These are phyloP conservation scores for Raffaelea deltoideospora DNA, from an alignment of 2,329 filamentous ascomycete genomes.

Conservation along the genomic window DNA sequence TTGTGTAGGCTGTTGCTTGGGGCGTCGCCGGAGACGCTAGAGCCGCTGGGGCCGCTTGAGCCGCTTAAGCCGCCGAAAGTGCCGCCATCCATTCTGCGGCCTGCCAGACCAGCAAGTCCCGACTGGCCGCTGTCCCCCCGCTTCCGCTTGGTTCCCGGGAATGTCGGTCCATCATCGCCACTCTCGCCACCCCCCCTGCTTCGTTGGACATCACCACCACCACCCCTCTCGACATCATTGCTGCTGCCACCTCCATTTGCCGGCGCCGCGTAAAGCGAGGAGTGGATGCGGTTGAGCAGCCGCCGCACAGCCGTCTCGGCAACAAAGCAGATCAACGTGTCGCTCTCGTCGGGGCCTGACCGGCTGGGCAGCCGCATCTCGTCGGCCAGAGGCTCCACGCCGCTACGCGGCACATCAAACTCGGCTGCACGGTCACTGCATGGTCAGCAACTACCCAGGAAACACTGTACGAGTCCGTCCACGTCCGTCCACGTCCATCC, in stretches of 20 bases:
- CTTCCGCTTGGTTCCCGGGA: slow-evolving; percentile 1
- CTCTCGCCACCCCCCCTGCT: slow-evolving; percentile 4
- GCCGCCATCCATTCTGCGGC: no score
- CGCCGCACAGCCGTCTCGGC: slow-evolving; percentile 26
- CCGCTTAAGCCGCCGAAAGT: no score
- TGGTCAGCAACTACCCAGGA: neutral
- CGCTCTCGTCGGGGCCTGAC: slow-evolving; percentile 16
- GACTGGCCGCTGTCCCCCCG: no score
- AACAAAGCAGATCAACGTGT: slow-evolving; percentile 22
- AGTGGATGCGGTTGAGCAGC: slow-evolving; percentile 26
- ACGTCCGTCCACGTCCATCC: no score
- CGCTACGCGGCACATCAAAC: slow-evolving; percentile 25
- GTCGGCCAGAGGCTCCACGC: slow-evolving; percentile 22
- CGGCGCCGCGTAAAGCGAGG: slow-evolving; percentile 21
- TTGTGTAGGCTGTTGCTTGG: slow-evolving; percentile 13
- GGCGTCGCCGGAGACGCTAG: neutral
- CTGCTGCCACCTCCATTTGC: slow-evolving; percentile 7
- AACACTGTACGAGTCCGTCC: no score
- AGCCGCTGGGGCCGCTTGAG: no score
- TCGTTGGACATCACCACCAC: no score
- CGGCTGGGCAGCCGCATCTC: slow-evolving; percentile 19
- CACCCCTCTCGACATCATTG: no score
- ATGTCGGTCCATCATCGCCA: neutral
- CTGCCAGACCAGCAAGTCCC: no score
- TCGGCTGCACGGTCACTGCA: slow-evolving; percentile 55